Base-by-base conservation (phyloP, 1,284 basidiomycete genomes). In the Tilletia indica region DNA sequence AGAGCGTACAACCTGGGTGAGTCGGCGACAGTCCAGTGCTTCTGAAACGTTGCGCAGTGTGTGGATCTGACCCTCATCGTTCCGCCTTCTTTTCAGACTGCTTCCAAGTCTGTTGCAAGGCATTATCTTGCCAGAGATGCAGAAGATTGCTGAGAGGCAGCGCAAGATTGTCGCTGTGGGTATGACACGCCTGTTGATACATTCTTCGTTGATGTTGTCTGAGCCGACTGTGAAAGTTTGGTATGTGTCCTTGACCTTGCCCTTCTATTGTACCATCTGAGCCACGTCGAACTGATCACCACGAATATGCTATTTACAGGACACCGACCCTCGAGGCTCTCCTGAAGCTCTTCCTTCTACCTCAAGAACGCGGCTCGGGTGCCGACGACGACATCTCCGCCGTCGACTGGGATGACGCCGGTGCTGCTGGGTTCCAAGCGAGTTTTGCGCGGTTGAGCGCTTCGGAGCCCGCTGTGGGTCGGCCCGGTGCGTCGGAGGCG, bases 371-470 rank as follows among this genome's bases (percentile, higher is more conserved):
- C 0, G 89, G 92, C 77, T 89, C 91, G 74, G 87, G 93, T 69
- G 87, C 82, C 1, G 58, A 68, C 6, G 82, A 86, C 4, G 86
- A 85, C 19, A 81, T 85, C 2, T 87, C 86, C 66, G 90, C 92
- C 72, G 82, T 90, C 1, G 91, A 91, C 0, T 88, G 89, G 58
- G 89, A 96, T 63, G 96, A 98, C 84, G 90, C 90, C 76, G 95
- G 98, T 82, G 96, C 91, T 8, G 90, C 91, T 3, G 93, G 93
- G 0, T 99, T 97, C 86, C 96, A 99, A 84, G 92, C 92, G 0
- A 91, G 91, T 2, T 99, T 96, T 86, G 94, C 94, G 70, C 89
- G 91, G 64, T 88, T 99, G 11, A 94, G 93, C 0, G 93, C 96
- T 0, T 91, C 92, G 25, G 45, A 68, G 31, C 31, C 48, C 14